Base-by-base conservation (phyloP, 2,329 filamentous ascomycete genomes). In the Aspergillus fumigatus region DNA sequence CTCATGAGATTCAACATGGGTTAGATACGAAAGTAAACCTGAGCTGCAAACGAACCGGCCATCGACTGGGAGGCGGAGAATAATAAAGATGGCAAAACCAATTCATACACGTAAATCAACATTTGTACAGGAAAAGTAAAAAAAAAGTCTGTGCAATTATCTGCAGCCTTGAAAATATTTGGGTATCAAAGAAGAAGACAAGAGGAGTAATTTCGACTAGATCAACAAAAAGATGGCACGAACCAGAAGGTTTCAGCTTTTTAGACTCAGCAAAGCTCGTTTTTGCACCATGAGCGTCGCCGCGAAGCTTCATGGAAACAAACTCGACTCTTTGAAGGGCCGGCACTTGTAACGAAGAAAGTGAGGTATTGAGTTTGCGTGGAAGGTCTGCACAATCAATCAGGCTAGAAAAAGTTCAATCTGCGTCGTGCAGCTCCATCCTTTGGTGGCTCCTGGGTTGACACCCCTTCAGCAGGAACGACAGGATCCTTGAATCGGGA, bases 381-480 rank as follows among this genome's bases (percentile, higher is more conserved):
- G 10, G 5, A 21, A 47, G 21, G 43, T 11, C 21, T 23, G 14
- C 11, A 25, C 23, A 23, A 11, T 47, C 43, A 38, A 54, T 14
- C 17, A 14, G 11, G 8, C 62, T 59, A 73, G 50, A 70, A 72
- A 53, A 73, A 73, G 55, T 65, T 69, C 35, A 65, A 21, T 41
- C 69, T 72, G 27, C 63, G 64, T 35, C 58, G 63, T 5, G 67
- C 54, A 27, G 51, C 50, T 11, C 49, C 50, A 45, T 64, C 60
- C 26, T 58, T 62, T 35, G 53, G 48, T 27, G 60, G 50, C 45
- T 63, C 58, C 2, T 57, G 52, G 43, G 57, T 56, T 43, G 49
- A 48, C 50, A 49, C 52, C 3, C 55, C 50, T 38, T 58, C 60
- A 5, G 59, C 49, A 21, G 56, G 47, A 19, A 59, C 53, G n/a